A percentile compares a stretch with the other conserved stretches of the same genome.
phyloP scores from a whole-genome alignment of 2,329 filamentous ascomycete genomes.

The Trichoderma aggressivum region DNA sequence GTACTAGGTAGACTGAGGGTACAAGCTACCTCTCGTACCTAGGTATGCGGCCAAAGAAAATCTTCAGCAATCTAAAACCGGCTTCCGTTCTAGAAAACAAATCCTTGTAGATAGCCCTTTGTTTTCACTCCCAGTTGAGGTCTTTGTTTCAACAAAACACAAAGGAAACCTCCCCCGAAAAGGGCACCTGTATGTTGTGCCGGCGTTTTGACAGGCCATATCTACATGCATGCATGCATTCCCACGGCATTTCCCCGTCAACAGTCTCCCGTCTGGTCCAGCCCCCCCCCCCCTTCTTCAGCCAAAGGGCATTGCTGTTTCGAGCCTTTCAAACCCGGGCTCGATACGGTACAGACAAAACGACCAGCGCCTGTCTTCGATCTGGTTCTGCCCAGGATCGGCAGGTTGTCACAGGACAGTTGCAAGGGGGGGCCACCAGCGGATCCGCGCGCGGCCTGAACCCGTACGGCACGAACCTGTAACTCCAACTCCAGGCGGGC shows the following conservation, averaged over 20 bases:
- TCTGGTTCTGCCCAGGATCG: background rate
- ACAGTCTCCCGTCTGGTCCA: background rate
- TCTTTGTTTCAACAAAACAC: background rate
- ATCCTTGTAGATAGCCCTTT: background rate
- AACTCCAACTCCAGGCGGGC: background rate
- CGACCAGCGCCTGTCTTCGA: background rate
- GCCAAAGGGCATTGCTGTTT: background rate
- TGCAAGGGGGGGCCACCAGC: conserved; percentile 3
- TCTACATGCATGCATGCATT: background rate
- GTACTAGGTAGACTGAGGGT: background rate
- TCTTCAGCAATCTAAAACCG: background rate
- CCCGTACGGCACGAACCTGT: background rate
- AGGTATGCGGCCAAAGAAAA: background rate
- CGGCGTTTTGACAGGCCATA: background rate
- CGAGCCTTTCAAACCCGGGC: background rate
- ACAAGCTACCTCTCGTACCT: background rate
- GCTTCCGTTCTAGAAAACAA: background rate
- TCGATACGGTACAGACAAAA: background rate
- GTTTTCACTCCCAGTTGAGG: background rate
- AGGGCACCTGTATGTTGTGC: background rate
- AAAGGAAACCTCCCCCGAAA: background rate
- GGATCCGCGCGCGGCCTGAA: background rate
- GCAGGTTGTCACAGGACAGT: conserved; percentile 11
- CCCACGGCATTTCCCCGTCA: background rate
- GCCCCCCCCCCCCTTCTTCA: background rate